Evolutionary conservation across 805 yeast species (phyloP).

Genomic region (Priceomyces medius): DNA sequence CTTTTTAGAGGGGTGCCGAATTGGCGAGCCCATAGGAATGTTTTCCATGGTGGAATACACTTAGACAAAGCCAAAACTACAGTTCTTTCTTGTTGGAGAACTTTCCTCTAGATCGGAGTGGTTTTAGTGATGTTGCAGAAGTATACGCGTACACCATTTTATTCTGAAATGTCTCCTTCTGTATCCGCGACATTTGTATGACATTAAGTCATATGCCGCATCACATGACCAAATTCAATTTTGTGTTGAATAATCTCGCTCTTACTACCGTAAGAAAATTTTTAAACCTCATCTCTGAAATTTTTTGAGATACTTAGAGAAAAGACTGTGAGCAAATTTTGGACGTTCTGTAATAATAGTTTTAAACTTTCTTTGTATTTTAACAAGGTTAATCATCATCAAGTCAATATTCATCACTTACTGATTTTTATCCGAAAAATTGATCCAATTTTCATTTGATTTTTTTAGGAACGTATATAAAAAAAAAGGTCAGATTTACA

Average conservation of each 20-base stretch:
- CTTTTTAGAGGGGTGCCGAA: not conserved
- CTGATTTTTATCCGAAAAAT: no score
- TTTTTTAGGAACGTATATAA: no score
- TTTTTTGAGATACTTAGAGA: conserved; percentile 6
- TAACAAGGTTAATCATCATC: no score
- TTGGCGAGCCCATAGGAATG: not conserved
- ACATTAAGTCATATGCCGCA: not conserved
- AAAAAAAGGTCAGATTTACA: conserved; percentile 4
- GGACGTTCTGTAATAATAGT: not conserved
- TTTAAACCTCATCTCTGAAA: conserved; percentile 12
- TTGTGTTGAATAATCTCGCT: conserved; percentile 6
- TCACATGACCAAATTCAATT: conserved; percentile 2
- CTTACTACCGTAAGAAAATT: conserved; percentile 6
- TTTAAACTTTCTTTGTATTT: not conserved
- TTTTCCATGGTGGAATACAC: not conserved
- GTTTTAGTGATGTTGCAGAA: no score
- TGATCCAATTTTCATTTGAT: no score
- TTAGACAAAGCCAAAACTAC: no score
- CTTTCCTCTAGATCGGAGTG: no score
- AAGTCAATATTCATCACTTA: no score
- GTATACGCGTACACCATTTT: no score
- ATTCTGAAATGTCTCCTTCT: no score
- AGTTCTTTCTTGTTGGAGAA: no score
- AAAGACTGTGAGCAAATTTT: conserved; percentile 2
- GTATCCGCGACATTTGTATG: no score